Conservation (phyloP, 1,139 yeast genomes). For the Hansenula lynferdii region DNA sequence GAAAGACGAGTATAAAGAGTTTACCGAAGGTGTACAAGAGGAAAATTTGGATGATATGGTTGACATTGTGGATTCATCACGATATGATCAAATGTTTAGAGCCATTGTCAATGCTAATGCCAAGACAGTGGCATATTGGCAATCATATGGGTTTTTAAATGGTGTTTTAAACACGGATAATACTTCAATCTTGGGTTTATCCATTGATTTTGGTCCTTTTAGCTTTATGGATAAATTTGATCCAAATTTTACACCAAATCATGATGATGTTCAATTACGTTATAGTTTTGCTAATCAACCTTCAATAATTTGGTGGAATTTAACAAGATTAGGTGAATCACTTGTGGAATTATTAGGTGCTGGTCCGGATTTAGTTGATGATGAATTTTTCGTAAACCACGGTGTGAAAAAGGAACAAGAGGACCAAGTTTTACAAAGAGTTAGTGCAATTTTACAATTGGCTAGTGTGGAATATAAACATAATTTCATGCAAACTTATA, state of each 20-base stretch:
- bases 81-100: slow-evolving; percentile 66
- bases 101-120: slow-evolving; percentile 76
- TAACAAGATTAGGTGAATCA: slow-evolving; percentile 80
- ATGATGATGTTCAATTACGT: slow-evolving; percentile 70
- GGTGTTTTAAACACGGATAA: slow-evolving; percentile 96
- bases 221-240: slow-evolving; percentile 83
- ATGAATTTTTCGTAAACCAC: slow-evolving; percentile 26
- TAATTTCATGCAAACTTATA: slow-evolving; percentile 55
- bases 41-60: slow-evolving; percentile 6
- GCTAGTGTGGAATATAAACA: slow-evolving; percentile 65
- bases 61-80: slow-evolving; percentile 40
- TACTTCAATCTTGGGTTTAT: slow-evolving; percentile 78
- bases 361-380: slow-evolving; percentile 45
- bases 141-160: slow-evolving; percentile 84
- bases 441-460: slow-evolving; percentile 57
- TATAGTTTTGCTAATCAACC: slow-evolving; percentile 84
- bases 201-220: slow-evolving; percentile 95
- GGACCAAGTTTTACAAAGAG: slow-evolving; percentile 50
- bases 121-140: slow-evolving; percentile 77
- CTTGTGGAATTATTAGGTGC: slow-evolving; percentile 79
- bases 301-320: slow-evolving; percentile 89
- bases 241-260: slow-evolving; percentile 82
- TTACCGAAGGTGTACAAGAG: slow-evolving; percentile 10
- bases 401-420: slow-evolving; percentile 43
- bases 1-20: slow-evolving; percentile 15